These are phyloP conservation scores for Orobanche coerulescens DNA, from an alignment of 257 asterid species.

Conservation along the genomic window DNA sequence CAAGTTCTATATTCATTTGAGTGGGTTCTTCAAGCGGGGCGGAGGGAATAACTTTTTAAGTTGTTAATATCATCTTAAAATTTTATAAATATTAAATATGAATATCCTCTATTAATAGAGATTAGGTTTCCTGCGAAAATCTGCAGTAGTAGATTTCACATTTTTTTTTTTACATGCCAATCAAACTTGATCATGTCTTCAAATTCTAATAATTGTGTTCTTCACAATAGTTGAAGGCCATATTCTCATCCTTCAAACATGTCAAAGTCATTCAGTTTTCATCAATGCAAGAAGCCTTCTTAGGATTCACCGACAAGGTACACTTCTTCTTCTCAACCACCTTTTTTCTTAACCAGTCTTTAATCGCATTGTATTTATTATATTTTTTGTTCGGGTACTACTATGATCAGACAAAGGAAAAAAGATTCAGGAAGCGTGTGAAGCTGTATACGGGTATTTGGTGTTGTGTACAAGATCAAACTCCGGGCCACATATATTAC, in stretches of 20 bases:
- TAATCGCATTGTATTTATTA: background rate
- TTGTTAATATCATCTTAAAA: no score
- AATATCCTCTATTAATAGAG: background rate
- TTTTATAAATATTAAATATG: background rate
- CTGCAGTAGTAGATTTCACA: background rate
- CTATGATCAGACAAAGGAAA: conserved; percentile 53
- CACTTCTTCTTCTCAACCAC: conserved; percentile 16
- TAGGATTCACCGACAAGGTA: conserved; percentile 87
- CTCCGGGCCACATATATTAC: conserved; percentile 84
- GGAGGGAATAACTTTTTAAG: no score
- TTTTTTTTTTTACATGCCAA: background rate
- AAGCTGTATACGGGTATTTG: conserved; percentile 81
- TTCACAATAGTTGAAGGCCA: conserved; percentile 54
- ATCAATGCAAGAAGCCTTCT: conserved; percentile 82
- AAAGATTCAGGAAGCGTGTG: conserved; percentile 74
- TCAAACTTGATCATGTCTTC: background rate
- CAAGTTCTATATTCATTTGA: no score
- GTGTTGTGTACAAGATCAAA: conserved; percentile 73
- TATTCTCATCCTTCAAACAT: conserved; percentile 69
- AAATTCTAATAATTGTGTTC: conserved; percentile 11
- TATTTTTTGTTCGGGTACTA: background rate
- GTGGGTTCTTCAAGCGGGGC: no score
- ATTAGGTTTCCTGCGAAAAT: background rate
- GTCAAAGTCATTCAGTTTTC: conserved; percentile 88
- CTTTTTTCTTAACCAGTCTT: background rate